Evolutionary conservation across 2,329 filamentous ascomycete genomes (phyloP).

Genomic region (Botryotinia convoluta): DNA sequence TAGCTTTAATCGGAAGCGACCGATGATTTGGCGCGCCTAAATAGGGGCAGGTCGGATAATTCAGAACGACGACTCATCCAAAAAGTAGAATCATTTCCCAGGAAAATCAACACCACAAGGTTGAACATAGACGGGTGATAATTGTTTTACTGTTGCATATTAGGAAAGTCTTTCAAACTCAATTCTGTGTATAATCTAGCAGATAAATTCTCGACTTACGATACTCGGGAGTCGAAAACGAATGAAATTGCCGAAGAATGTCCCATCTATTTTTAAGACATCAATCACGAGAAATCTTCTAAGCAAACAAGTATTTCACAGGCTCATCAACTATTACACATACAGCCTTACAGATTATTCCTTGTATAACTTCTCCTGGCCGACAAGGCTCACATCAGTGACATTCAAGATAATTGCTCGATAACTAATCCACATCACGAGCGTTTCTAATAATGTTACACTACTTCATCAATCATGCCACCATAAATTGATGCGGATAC

Average conservation of each 20-base stretch:
- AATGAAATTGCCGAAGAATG: not conserved
- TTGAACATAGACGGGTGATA: too few relatives aligned
- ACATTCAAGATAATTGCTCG: conserved; percentile 5
- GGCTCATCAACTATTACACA: not conserved
- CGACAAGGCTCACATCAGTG: conserved; percentile 3
- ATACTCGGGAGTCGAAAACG: not conserved
- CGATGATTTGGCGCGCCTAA: not conserved
- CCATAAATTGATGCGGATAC: not conserved
- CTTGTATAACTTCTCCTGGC: not conserved
- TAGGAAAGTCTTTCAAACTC: too few relatives aligned
- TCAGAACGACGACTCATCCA: not conserved
- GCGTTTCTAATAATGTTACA: not conserved
- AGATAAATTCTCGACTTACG: too few relatives aligned
- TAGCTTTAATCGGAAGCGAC: not conserved
- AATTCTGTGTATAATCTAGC: not conserved
- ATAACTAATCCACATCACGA: not conserved
- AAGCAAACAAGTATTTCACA: not conserved
- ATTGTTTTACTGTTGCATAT: not conserved
- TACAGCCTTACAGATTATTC: not conserved
- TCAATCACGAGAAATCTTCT: not conserved
- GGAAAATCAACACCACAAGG: not conserved
- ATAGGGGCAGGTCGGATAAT: not conserved
- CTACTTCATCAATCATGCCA: not conserved
- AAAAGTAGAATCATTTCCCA: not conserved
- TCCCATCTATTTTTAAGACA: not conserved